Evolutionary conservation across 257 asterid genomes (phyloP).

Genomic region (Nemophila menziesii): DNA sequence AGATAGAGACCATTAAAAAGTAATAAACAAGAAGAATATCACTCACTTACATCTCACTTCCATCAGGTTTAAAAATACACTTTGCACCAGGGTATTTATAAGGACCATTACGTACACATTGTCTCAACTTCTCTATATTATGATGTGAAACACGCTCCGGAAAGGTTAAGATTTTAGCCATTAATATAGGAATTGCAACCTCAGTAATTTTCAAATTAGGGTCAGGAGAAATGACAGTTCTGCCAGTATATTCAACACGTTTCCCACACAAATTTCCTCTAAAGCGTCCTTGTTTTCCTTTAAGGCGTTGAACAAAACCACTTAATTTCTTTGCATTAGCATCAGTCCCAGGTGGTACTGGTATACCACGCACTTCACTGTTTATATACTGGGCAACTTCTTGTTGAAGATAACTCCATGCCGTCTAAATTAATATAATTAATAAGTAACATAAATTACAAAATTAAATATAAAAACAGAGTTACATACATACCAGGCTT

Average conservation of each 20-base stretch:
- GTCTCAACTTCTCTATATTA: constrained; percentile 84
- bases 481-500: constrained; percentile 48
- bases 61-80: constrained; percentile 58
- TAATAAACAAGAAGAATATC: constrained; percentile 1
- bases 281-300: constrained; percentile 92
- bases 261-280: constrained; percentile 90
- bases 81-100: constrained; percentile 90
- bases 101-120: constrained; percentile 88
- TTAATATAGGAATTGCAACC: constrained; percentile 84
- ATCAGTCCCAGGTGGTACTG: constrained; percentile 17
- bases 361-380: constrained; percentile 62
- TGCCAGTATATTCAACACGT: constrained; percentile 92
- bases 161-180: constrained; percentile 75
- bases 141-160: constrained; percentile 94
- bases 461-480: no score
- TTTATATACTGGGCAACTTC: constrained; percentile 87
- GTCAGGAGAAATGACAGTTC: constrained; percentile 97
- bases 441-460: no score
- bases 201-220: constrained; percentile 82
- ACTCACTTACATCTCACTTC: constrained; percentile 65
- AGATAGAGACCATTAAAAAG: constrained; percentile 24
- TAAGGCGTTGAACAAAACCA: constrained; percentile 93
- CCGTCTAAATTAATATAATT: constrained; percentile 24
- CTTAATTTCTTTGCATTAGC: constrained; percentile 37
- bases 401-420: constrained; percentile 57